phyloP scores from a whole-genome alignment of 805 yeast genomes.

The Tetrapisispora nanseiensis region DNA sequence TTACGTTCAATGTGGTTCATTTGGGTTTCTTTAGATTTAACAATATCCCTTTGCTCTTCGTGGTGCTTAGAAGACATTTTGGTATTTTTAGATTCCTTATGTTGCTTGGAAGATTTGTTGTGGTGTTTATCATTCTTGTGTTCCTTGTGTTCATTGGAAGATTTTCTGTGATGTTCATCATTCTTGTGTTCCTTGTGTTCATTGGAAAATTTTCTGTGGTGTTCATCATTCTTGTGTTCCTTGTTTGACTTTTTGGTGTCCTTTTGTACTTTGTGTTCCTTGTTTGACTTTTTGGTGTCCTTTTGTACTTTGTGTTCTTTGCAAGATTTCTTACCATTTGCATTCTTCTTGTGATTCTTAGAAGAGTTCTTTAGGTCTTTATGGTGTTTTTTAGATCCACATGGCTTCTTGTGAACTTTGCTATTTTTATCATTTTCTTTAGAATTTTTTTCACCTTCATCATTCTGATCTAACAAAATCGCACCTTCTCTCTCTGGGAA shows the following conservation, averaged over 20 bases:
- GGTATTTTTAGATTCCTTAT: neutral
- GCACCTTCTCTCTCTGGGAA: constrained; percentile 62
- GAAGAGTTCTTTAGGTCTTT: too few relatives aligned
- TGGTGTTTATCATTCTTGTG: neutral
- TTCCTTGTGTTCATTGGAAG: neutral
- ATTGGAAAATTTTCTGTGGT: neutral
- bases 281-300: neutral
- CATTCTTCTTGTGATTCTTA: neutral
- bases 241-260: neutral
- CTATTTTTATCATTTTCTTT: neutral
- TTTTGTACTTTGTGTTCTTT: neutral
- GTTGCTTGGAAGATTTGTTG: neutral
- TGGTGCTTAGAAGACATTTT: neutral
- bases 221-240: neutral
- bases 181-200: constrained; percentile 2
- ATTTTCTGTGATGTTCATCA: constrained; percentile 4
- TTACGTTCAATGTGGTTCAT: too few relatives aligned
- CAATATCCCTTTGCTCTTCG: neutral
- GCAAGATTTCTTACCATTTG: neutral
- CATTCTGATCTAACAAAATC: neutral
- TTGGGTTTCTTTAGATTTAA: too few relatives aligned
- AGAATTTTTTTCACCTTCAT: neutral
- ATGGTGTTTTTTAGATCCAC: too few relatives aligned
- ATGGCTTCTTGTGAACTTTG: too few relatives aligned
- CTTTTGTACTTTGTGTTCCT: neutral